Percentiles rank a stretch among this genome's conserved stretches.
phyloP scores from a whole-genome alignment of 805 yeast genomes.

The Sugiyamaella smithiae region DNA sequence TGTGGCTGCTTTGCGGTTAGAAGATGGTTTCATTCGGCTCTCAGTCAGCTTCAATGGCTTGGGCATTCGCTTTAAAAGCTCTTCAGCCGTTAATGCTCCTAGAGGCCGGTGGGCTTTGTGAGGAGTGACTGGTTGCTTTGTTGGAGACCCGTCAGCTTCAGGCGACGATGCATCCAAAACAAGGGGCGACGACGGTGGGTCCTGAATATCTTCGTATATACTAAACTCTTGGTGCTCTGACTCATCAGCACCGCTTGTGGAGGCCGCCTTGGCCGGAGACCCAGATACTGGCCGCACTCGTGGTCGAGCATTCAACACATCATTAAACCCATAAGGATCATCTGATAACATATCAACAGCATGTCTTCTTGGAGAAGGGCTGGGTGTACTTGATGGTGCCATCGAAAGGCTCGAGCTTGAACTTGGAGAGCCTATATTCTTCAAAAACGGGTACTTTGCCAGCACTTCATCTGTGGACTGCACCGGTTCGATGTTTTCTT shows the following conservation, averaged over 20 bases:
- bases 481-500: background rate
- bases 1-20: background rate
- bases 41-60: background rate
- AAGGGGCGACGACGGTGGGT: conserved; percentile 2
- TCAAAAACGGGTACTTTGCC: background rate
- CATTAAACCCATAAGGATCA: conserved; percentile 14
- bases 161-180: background rate
- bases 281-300: conserved; percentile 2
- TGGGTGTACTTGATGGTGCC: background rate
- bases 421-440: background rate
- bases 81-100: background rate
- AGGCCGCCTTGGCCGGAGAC: too few relatives aligned
- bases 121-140: background rate
- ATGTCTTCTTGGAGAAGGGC: background rate
- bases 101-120: background rate
- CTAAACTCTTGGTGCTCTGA: background rate
- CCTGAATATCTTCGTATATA: conserved; percentile 2
- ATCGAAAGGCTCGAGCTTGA: background rate
- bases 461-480: background rate
- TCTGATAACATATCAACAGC: conserved; percentile 4
- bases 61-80: background rate
- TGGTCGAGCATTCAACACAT: background rate
- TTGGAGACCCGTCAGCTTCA: background rate
- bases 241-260: too few relatives aligned
- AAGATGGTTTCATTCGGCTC: background rate